phyloP scores from a whole-genome alignment of 169 alveolate species.

The Fabrea salina region DNA sequence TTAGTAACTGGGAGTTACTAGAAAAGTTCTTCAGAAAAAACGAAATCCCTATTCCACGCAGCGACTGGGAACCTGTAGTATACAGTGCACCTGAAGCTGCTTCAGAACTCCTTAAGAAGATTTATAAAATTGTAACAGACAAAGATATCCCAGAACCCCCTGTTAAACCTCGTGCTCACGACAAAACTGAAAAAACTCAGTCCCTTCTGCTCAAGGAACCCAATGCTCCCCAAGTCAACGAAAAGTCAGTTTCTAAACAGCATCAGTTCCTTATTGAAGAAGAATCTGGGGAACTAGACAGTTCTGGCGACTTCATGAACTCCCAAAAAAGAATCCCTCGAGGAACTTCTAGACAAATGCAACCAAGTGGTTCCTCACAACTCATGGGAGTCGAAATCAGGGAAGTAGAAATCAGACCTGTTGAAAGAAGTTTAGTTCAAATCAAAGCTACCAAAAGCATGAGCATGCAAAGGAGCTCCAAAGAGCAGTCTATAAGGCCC shows the following conservation, averaged over 20 bases:
- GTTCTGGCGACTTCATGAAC: neutral
- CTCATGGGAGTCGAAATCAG: conserved; percentile 43
- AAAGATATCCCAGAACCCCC: conserved; percentile 27
- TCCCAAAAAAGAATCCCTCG: conserved; percentile 8
- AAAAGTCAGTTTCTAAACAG: neutral
- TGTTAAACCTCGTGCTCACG: neutral
- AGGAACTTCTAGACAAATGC: neutral
- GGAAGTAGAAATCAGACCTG: conserved; percentile 57
- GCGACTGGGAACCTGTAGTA: conserved; percentile 68
- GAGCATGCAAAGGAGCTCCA: conserved; percentile 29
- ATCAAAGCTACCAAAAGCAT: conserved; percentile 39
- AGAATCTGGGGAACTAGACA: neutral
- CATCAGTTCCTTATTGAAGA: conserved; percentile 12
- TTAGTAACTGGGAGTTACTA: conserved; percentile 39
- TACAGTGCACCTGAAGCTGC: conserved; percentile 63
- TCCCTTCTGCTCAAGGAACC: neutral
- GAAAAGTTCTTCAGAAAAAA: conserved; percentile 36
- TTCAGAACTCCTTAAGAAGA: neutral
- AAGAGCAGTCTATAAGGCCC: neutral
- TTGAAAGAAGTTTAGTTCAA: conserved; percentile 25
- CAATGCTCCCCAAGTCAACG: neutral
- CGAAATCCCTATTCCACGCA: conserved; percentile 6
- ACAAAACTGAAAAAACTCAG: neutral
- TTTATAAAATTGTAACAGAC: conserved; percentile 24
- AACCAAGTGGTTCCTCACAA: neutral